Base-by-base conservation (phyloP, 2,329 filamentous ascomycete genomes). In the Lachnellula suecica region DNA sequence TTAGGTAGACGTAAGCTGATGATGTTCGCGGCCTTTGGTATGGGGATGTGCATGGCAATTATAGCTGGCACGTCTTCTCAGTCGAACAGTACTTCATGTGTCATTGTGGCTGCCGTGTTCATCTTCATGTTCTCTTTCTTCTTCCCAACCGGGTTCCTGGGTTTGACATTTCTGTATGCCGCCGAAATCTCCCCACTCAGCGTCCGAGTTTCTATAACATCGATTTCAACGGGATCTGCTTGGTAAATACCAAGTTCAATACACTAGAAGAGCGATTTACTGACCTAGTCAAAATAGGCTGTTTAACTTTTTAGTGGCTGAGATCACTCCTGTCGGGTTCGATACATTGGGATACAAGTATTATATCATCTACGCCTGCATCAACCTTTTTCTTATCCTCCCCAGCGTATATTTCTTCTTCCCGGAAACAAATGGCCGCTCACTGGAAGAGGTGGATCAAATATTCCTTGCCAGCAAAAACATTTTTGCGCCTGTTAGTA, bases 261-360 rank as follows among this genome's bases (percentile, higher is more conserved):
- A n/a, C n/a, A n/a, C n/a, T n/a, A n/a, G n/a, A n/a, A n/a, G n/a
- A n/a, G n/a, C n/a, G n/a, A n/a, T n/a, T n/a, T n/a, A n/a, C n/a
- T n/a, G n/a, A n/a, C n/a, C n/a, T n/a, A n/a, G n/a, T n/a, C n/a
- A n/a, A n/a, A n/a, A n/a, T n/a, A n/a, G 92, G 93, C 90, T 91
- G 1, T 95, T 93, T 72, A 97, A 97, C 73, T 97, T 91, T 88
- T 75, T 97, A 19, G 92, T 97, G 2, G 92, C 92, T 57, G 89
- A 94, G 70, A 69, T 75, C 44, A 76, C 75, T 53, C 74, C 74
- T 0, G 70, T 76, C 27, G 74, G 68, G 17, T 54, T 76, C 20
- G 53, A 66, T 2, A 66, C 61, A 8, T 71, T 74, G 29, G 52
- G 59, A 8, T 76, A 72, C 72, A 73, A 67, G 49, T 76, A 69